Conservation (phyloP, 306 rosid genomes). For the Hippophae tibetana region DNA sequence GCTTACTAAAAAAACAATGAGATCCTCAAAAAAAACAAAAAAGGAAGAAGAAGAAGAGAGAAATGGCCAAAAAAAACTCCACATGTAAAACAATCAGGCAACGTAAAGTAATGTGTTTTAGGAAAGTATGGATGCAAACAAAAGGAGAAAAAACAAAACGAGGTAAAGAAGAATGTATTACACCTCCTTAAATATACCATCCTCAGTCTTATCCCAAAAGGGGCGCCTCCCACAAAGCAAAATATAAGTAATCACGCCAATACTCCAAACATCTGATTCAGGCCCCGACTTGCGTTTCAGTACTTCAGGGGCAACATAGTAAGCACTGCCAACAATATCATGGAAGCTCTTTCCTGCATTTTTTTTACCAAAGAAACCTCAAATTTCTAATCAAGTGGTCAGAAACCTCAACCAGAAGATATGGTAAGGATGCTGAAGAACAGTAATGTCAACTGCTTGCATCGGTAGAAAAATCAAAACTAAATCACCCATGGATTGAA, state of each 20-base stretch:
- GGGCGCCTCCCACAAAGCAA: slow-evolving; percentile 98
- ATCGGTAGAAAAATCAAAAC: too few species aligned
- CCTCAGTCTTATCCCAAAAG: slow-evolving; percentile 99
- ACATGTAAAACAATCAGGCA: neutral
- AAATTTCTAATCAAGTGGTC: slow-evolving; percentile 12
- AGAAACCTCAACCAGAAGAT: slow-evolving; percentile 15
- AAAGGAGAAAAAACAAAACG: neutral
- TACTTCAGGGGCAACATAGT: slow-evolving; percentile 98
- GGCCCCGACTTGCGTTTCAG: slow-evolving; percentile 95
- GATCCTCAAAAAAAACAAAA: neutral
- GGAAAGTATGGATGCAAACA: neutral
- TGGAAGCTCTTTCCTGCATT: slow-evolving; percentile 68
- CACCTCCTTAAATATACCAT: slow-evolving; percentile 99
- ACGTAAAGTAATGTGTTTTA: neutral
- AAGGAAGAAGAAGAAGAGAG: neutral
- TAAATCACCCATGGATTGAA: neutral
- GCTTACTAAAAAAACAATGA: neutral
- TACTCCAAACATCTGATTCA: slow-evolving; percentile 99
- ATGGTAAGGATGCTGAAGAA: too few species aligned
- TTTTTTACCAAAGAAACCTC: slow-evolving; percentile 13
- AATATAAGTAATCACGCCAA: slow-evolving; percentile 95
- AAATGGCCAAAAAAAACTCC: neutral
- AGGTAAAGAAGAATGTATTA: slow-evolving; percentile 14
- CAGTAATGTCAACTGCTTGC: neutral
- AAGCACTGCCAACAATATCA: slow-evolving; percentile 98